Conservation (phyloP, 768 basidiomycete genomes). For the Butyriboletus loyo region DNA sequence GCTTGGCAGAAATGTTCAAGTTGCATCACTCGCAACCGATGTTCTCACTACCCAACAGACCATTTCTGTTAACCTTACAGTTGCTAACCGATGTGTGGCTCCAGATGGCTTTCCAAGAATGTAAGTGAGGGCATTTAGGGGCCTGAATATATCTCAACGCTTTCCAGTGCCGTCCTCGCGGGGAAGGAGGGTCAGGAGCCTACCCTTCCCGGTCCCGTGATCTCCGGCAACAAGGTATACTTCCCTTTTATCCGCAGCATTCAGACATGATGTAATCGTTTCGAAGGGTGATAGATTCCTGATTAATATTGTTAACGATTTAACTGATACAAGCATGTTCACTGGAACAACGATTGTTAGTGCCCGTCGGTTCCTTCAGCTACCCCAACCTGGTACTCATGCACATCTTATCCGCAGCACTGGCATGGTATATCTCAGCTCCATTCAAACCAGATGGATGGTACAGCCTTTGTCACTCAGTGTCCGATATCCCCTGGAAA, state of each 20-base stretch:
- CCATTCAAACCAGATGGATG: slow-evolving; percentile 27
- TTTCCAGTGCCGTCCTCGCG: slow-evolving; percentile 33
- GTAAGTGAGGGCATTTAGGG: background rate
- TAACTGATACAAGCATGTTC: slow-evolving; percentile 19
- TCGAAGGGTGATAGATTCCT: slow-evolving; percentile 19
- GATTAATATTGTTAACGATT: slow-evolving; percentile 15
- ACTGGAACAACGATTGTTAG: slow-evolving; percentile 24
- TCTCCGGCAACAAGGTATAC: slow-evolving; percentile 37
- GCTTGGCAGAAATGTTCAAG: background rate
- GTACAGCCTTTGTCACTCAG: slow-evolving; percentile 38
- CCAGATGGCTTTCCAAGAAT: slow-evolving; percentile 13
- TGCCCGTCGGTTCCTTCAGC: background rate
- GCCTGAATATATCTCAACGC: background rate
- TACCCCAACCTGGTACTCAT: background rate
- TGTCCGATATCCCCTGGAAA: slow-evolving; percentile 33
- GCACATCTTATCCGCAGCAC: slow-evolving; percentile 15
- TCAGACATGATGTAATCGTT: background rate
- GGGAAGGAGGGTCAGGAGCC: slow-evolving; percentile 24
- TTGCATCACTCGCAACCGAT: background rate
- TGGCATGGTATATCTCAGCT: slow-evolving; percentile 28
- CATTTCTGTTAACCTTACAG: background rate
- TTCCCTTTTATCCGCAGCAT: background rate
- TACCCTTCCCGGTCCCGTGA: slow-evolving; percentile 38
- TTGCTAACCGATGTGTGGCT: slow-evolving; percentile 5
- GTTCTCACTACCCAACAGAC: background rate